These are phyloP conservation scores for Pichiaceae sp. DNA, from an alignment of 1,139 yeast genomes.

Conservation along the genomic window DNA sequence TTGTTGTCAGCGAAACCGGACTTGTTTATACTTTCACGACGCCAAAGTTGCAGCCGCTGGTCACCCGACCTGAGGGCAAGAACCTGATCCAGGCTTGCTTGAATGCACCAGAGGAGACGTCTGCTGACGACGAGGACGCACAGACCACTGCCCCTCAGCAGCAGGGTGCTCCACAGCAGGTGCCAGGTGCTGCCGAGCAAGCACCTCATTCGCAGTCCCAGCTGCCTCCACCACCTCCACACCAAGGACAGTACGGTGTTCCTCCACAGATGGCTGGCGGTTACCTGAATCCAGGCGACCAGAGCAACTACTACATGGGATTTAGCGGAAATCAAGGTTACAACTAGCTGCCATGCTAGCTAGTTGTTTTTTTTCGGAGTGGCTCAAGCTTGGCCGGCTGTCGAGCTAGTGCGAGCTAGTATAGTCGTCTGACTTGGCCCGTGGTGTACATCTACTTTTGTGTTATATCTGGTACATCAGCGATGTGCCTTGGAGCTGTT, in stretches of 20 bases:
- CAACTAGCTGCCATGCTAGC: conserved; percentile 12
- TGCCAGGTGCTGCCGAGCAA: conserved; percentile 10
- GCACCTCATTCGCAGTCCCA: conserved; percentile 10
- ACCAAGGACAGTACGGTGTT: conserved; percentile 15
- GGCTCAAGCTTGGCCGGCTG: background rate
- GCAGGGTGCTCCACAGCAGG: conserved; percentile 21
- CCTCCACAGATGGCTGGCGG: conserved; percentile 18
- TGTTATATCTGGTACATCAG: no score
- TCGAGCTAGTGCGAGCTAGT: background rate
- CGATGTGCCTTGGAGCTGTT: no score
- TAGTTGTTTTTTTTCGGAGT: background rate
- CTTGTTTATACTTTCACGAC: conserved; percentile 98
- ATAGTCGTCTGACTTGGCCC: no score
- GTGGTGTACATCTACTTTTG: no score
- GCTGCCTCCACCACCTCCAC: conserved; percentile 12
- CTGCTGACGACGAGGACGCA: conserved; percentile 52
- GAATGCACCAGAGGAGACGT: conserved; percentile 84
- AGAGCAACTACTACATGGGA: conserved; percentile 19
- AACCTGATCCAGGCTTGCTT: conserved; percentile 93
- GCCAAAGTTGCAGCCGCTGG: conserved; percentile 95
- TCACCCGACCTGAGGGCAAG: conserved; percentile 94
- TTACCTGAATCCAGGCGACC: conserved; percentile 17
- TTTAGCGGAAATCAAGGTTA: conserved; percentile 23
- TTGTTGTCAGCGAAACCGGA: conserved; percentile 96
- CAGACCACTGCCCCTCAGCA: conserved; percentile 19